phyloP scores from a whole-genome alignment of 441 rosid species.

The Iberis amara region DNA sequence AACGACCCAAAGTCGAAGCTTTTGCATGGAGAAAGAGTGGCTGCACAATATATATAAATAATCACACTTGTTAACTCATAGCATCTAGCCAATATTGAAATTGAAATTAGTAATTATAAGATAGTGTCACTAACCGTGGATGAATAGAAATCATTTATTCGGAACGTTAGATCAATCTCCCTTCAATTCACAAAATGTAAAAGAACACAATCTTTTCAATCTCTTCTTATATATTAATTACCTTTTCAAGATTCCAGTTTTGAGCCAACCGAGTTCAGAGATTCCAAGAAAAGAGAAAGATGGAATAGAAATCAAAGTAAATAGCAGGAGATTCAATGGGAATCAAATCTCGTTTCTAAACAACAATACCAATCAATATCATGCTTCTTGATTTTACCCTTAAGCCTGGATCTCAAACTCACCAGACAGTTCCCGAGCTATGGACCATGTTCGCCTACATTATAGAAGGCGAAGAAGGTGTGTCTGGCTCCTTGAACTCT shows the following conservation, averaged over 20 bases:
- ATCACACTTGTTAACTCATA: no score
- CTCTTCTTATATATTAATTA: neutral
- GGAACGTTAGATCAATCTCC: conserved; percentile 90
- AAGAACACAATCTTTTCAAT: neutral
- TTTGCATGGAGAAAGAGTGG: no score
- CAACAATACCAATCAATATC: conserved; percentile 55
- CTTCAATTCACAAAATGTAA: conserved; percentile 74
- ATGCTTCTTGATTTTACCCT: conserved; percentile 72
- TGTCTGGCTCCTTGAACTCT: conserved; percentile 41
- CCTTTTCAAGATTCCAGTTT: neutral
- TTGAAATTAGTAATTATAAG: no score
- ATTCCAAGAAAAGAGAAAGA: conserved; percentile 53
- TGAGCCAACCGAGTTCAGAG: conserved; percentile 57
- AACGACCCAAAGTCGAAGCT: no score
- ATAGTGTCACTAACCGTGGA: conserved; percentile 46
- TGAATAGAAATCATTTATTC: conserved; percentile 90
- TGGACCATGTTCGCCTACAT: conserved; percentile 77
- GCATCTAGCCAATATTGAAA: no score
- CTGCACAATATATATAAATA: no score
- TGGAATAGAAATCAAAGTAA: conserved; percentile 55
- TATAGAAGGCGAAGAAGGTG: conserved; percentile 64
- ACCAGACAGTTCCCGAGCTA: conserved; percentile 55
- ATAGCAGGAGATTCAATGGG: conserved; percentile 96
- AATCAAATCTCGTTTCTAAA: conserved; percentile 59
- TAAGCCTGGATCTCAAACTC: conserved; percentile 44